phyloP scores from a whole-genome alignment of 106 monocot species.

The Dendrobium chrysotoxum region DNA sequence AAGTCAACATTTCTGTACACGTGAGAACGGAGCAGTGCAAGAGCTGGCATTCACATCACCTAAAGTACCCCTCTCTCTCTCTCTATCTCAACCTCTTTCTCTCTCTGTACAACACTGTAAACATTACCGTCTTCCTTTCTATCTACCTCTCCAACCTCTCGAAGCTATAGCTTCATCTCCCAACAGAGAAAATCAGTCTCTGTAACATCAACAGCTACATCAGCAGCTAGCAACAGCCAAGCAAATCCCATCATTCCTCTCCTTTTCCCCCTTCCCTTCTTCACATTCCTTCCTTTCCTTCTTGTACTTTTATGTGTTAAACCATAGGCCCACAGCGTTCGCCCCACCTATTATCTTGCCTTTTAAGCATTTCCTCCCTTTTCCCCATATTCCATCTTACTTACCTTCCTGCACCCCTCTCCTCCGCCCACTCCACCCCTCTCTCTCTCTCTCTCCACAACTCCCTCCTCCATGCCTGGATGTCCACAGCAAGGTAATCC shows the following conservation, averaged over 20 bases:
- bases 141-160: neutral
- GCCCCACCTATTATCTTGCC: conserved; percentile 49
- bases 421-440: neutral
- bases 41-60: neutral
- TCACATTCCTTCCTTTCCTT: conserved; percentile 15
- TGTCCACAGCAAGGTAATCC: conserved; percentile 69
- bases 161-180: conserved; percentile 14
- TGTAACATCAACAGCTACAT: conserved; percentile 14
- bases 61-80: neutral
- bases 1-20: neutral
- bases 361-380: conserved; percentile 59
- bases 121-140: neutral
- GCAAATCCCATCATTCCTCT: conserved; percentile 6
- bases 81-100: neutral
- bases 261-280: conserved; percentile 5
- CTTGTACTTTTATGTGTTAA: conserved; percentile 20
- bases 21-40: neutral
- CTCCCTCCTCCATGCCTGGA: conserved; percentile 40
- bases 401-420: neutral
- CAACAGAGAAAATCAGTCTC: conserved; percentile 11
- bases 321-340: conserved; percentile 8
- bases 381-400: neutral
- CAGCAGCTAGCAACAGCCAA: conserved; percentile 23
- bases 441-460: neutral
- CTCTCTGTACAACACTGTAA: neutral